phyloP scores from a whole-genome alignment of 495 filamentous ascomycete genomes.

The Annulohypoxylon nitens region DNA sequence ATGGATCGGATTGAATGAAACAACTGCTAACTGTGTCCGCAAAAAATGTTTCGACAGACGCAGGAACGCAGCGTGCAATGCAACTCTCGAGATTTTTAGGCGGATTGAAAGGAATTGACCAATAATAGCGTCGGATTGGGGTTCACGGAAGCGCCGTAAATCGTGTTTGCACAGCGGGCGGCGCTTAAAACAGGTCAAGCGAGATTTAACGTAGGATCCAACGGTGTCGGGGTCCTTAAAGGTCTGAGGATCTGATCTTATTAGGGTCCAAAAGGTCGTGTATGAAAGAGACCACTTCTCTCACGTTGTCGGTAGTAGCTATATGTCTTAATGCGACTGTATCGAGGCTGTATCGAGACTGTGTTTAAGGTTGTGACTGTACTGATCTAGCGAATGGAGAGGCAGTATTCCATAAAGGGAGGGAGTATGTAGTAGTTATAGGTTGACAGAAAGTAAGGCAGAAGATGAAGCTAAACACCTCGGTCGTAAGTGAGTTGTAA shows the following conservation, averaged over 20 bases:
- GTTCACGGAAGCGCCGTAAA: slow-evolving; percentile 39
- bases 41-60: slow-evolving; percentile 40
- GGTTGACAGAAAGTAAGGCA: background rate
- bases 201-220: slow-evolving; percentile 30
- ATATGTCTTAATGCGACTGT: background rate
- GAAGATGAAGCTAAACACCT: background rate
- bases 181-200: slow-evolving; percentile 38
- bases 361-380: background rate
- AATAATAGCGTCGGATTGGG: slow-evolving; percentile 17
- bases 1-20: slow-evolving; percentile 24
- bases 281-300: slow-evolving; percentile 26
- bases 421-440: slow-evolving; percentile 16
- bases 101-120: slow-evolving; percentile 28
- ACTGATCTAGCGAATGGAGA: slow-evolving; percentile 10
- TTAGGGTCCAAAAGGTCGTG: slow-evolving; percentile 11
- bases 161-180: slow-evolving; percentile 27
- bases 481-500: background rate
- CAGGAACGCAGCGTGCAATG: slow-evolving; percentile 46
- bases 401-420: background rate
- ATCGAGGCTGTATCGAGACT: no score
- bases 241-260: background rate
- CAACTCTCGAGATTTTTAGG: slow-evolving; percentile 30
- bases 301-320: slow-evolving; percentile 20
- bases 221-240: slow-evolving; percentile 11
- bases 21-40: slow-evolving; percentile 20